These are phyloP conservation scores for Phyllosticta citriasiana DNA, from an alignment of 2,329 filamentous ascomycete genomes.

Conservation along the genomic window DNA sequence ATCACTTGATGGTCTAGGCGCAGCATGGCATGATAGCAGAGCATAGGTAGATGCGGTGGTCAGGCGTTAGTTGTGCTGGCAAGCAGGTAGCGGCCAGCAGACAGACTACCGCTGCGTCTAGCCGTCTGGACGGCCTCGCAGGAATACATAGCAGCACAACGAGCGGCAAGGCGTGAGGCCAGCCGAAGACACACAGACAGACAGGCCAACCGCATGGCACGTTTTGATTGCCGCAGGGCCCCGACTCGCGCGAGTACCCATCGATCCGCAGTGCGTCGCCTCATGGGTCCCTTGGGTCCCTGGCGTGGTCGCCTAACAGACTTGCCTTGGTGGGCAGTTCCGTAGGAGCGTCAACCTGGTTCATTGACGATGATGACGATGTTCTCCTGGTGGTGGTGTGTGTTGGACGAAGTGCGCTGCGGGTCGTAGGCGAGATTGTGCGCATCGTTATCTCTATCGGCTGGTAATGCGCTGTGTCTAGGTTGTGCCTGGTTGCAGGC, in stretches of 20 bases:
- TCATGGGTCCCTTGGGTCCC: neutral
- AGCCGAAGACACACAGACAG: neutral
- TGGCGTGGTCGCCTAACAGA: neutral
- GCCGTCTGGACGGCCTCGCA: neutral
- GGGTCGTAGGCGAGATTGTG: neutral
- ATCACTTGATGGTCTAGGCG: too few relatives aligned
- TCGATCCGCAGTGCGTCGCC: neutral
- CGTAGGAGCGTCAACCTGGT: neutral
- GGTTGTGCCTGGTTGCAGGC: neutral
- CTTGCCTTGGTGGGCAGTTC: neutral
- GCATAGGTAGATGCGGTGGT: neutral
- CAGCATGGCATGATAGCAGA: neutral
- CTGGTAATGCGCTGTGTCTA: neutral
- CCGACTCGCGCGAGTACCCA: neutral
- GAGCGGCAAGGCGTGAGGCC: neutral
- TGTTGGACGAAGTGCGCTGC: neutral
- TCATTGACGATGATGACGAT: neutral
- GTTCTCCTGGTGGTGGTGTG: neutral
- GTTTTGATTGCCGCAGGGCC: neutral
- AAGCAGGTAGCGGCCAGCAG: neutral
- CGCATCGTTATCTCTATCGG: neutral
- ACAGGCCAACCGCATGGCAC: neutral
- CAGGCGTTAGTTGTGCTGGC: neutral
- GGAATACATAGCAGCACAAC: neutral
- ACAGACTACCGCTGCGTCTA: neutral